Evolutionary conservation across 305 asterid species (phyloP).

Genomic region (Nicotiana rustica): DNA sequence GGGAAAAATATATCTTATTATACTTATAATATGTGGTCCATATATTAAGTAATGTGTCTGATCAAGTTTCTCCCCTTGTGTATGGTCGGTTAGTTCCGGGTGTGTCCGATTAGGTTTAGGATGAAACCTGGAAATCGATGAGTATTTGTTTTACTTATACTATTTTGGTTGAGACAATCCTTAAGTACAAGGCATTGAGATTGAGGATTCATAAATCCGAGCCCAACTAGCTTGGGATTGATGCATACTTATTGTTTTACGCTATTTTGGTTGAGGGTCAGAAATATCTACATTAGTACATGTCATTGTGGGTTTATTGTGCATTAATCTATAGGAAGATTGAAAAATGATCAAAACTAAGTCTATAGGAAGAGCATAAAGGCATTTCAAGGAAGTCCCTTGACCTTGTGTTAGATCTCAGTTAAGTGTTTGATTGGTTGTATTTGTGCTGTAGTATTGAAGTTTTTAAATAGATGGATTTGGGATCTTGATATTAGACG

Average conservation of each 20-base stretch:
- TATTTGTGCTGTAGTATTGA: background rate
- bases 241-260: background rate
- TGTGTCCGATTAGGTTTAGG: background rate
- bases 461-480: background rate
- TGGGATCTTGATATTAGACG: slow-evolving; percentile 11
- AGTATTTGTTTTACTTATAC: background rate
- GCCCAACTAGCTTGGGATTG: background rate
- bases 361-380: background rate
- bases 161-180: slow-evolving; percentile 16
- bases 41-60: background rate
- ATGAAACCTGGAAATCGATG: background rate
- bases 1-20: background rate
- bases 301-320: background rate
- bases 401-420: slow-evolving; percentile 28
- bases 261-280: slow-evolving; percentile 10
- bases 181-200: background rate
- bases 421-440: background rate
- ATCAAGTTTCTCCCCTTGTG: background rate
- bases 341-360: background rate
- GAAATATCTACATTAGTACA: background rate
- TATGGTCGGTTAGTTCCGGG: background rate
- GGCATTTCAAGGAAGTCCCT: slow-evolving; percentile 22
- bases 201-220: background rate
- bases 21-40: background rate
- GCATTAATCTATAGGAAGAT: background rate